Conservation (phyloP, 2,329 filamentous ascomycete genomes). For the Xylariaceae sp. region DNA sequence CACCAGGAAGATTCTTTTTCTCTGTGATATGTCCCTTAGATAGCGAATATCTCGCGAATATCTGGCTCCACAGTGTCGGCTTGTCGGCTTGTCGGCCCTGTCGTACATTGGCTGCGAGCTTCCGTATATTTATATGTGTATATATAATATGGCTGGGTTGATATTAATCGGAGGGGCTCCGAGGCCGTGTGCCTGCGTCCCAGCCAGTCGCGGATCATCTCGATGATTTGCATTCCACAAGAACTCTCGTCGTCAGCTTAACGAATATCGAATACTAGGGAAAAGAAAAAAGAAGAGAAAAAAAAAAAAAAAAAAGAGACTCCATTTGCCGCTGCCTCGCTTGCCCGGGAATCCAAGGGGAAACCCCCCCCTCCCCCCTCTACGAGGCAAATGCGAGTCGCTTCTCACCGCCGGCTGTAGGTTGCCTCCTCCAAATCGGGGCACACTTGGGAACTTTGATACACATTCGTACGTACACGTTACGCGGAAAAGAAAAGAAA, state of each 20-base stretch:
- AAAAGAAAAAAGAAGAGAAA: not conserved
- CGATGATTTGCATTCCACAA: conserved; percentile 1
- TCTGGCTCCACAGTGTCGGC: not conserved
- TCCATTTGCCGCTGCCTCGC: not conserved
- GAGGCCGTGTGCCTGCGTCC: conserved; percentile 7
- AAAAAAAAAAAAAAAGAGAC: not conserved
- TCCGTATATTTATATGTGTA: not conserved
- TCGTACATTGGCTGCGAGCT: conserved; percentile 1
- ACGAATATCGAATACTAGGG: too few relatives aligned
- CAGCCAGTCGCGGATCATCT: conserved; percentile 6
- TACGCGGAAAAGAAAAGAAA: conserved; percentile 1
- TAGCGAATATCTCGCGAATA: not conserved
- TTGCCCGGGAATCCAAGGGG: not conserved
- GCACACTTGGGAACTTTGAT: not conserved
- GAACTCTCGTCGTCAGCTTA: not conserved
- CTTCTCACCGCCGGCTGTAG: conserved; percentile 1
- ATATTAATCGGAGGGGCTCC: not conserved
- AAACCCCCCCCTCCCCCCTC: not conserved
- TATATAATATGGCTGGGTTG: not conserved
- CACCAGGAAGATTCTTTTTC: not conserved
- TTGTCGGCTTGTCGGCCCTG: conserved; percentile 1
- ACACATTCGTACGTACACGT: not conserved
- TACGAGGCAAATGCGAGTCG: not conserved
- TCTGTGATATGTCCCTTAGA: not conserved
- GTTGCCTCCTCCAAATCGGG: conserved; percentile 3